Base-by-base conservation (phyloP, 179 eudicot species). In the Spergularia azorica region DNA sequence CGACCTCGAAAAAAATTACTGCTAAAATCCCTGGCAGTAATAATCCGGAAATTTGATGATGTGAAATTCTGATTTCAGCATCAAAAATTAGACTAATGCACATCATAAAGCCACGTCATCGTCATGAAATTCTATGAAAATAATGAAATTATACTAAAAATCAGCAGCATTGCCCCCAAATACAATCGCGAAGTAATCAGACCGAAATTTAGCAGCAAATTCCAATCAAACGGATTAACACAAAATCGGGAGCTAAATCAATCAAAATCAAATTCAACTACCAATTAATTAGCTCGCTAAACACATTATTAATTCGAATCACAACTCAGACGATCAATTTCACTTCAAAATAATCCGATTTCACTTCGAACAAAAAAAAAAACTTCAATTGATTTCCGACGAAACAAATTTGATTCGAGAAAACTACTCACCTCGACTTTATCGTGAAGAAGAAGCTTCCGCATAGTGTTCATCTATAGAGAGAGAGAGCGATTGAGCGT, bases 381-480 rank as follows among this genome's bases (percentile, higher is more conserved):
- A 67, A 61, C 36, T 59, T 13, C 1, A 9, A 26, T 26, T 2
- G 15, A 64, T 10, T 9, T 5, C 14, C 67, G 69, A 38, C 8
- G 26, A 0, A 3, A 6, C 15, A 41, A 46, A 0, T 6, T 41
- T 4, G 32, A 16, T 46, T 4, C 13, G 0, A 1, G 4, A 54
- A 13, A 48, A 43, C 36, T 26, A 59, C 83, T 38, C 9, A 82
- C 87, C 87, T 84, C 87, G 69, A 84, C 87, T 77, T 79, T 73
- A 51, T 82, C 79, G 69, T 67, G 82, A 56, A 72, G 60, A 39
- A 82, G 85, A 50, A 80, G 71, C 67, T 84, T 83, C 60, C 77
- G 77, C 20, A 54, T 72, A 39, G 6, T 65, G 59, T 77, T 83
- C 86, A 83, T 83, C 46, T 76, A 18, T 46, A 50, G 71, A 63